Evolutionary conservation across 2,329 filamentous ascomycete genomes (phyloP), one percentile per base, ranked within the genome.

Genomic region (Cladophialophora bantiana): DNA sequence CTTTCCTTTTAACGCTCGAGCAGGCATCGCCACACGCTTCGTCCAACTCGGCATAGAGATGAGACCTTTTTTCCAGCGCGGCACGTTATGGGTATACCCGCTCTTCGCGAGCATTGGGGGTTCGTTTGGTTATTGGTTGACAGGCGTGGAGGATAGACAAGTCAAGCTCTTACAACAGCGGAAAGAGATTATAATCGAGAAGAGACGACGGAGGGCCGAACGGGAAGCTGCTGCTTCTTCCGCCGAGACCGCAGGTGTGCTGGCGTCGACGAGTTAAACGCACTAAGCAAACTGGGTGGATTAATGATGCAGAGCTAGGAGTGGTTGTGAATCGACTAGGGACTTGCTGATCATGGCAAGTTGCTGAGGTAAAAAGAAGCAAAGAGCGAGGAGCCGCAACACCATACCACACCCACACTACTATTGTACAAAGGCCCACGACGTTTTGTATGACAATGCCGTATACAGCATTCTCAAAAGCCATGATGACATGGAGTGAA

Each of bases 11-110:
- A 48, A 59, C 68, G 52, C 40, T 55, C 59, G 12, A 67, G 66
- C 74, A 99, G 95, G 95, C 85, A 83, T 97, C 75, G 93, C 91
- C 77, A 90, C 94, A 77, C 92, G 94, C 75, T 87, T 95, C 81
- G 97, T 94, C 92, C 95, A 98, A 82, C 90, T 99, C 79, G 95
- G 94, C 77, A 95, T 99, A 79, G 93, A 99, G 84, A 97, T 96
- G 93, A 93, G 94, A 70, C 95, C 94, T 60, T 90, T 97, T 80
- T 92, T 98, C 86, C 89, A 90, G 82, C 88, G 86, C 76, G 85
- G 90, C 78, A 91, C 90, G 63, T 88, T 97, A 76, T 96, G 93
- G 91, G 93, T 89, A 59, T 99, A 97, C 83, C 95, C 95, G 63
- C 82, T 94, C 74, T 99, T 95, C 81, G 94, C 89, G 66, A 87